Percentiles rank a stretch among this genome's conserved stretches.
Conservation (phyloP, 2,329 filamentous ascomycete species). For the Thyridium curvatum region DNA sequence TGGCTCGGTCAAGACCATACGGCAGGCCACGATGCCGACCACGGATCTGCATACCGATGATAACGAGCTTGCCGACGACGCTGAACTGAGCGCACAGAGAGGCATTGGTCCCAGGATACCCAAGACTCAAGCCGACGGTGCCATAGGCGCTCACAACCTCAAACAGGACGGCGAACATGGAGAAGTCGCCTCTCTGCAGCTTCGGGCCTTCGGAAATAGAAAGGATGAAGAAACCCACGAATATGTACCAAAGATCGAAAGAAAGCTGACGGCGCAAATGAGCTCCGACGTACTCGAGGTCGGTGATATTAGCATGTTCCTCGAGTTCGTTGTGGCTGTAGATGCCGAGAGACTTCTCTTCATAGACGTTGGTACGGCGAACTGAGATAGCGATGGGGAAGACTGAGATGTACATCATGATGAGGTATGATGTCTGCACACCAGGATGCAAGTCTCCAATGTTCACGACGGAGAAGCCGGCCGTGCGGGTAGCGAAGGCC, state of each 20-base stretch:
- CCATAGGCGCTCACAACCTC: constrained; percentile 89
- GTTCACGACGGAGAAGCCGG: constrained; percentile 80
- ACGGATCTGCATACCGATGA: constrained; percentile 64
- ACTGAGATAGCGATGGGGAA: constrained; percentile 96
- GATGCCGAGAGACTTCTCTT: constrained; percentile 79
- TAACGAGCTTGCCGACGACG: constrained; percentile 63
- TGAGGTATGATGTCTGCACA: constrained; percentile 86
- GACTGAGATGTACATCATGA: constrained; percentile 99
- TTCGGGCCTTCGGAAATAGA: constrained; percentile 76
- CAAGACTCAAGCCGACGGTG: constrained; percentile 86
- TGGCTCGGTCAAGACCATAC: constrained; percentile 58
- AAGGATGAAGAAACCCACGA: constrained; percentile 87
- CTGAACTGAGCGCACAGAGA: constrained; percentile 81
- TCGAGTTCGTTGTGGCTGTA: constrained; percentile 47
- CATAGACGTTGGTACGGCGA: constrained; percentile 91
- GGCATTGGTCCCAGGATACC: constrained; percentile 68
- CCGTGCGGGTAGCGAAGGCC: constrained; percentile 81
- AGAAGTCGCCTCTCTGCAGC: constrained; percentile 58
- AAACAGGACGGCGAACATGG: constrained; percentile 68
- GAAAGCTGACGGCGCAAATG: constrained; percentile 91
- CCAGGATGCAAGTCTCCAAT: constrained; percentile 76
- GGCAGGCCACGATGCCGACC: constrained; percentile 63
- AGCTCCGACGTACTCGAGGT: constrained; percentile 79
- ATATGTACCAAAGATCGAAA: constrained; percentile 97
- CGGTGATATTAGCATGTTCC: constrained; percentile 44